Evolutionary conservation across 495 filamentous ascomycete genomes (phyloP).

Genomic region (Xylaria acuta): DNA sequence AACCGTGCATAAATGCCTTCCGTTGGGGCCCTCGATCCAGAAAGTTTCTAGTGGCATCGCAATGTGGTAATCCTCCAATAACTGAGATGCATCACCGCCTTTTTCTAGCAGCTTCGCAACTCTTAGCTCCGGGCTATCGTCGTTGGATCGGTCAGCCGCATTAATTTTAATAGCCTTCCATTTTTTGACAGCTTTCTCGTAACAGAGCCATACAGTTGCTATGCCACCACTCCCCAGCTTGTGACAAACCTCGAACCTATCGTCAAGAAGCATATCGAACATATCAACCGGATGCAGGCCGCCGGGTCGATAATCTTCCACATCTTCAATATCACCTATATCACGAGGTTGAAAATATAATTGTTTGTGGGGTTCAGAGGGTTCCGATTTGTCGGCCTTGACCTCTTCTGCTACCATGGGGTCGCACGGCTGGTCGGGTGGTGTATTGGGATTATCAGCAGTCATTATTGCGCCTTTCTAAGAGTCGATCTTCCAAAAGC

Average conservation of each 20-base stretch:
- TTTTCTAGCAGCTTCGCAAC: slow-evolving; percentile 4
- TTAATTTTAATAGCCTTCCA: slow-evolving; percentile 27
- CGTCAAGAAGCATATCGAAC: slow-evolving; percentile 14
- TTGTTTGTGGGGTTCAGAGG: neutral
- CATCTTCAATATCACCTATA: slow-evolving; percentile 11
- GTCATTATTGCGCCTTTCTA: neutral
- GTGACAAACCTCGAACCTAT: slow-evolving; percentile 13
- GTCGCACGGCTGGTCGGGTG: neutral
- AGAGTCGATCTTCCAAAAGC: no score
- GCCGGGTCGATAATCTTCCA: slow-evolving; percentile 17
- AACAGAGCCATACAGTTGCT: slow-evolving; percentile 27
- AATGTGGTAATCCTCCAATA: slow-evolving; percentile 8
- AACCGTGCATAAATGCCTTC: slow-evolving; percentile 23
- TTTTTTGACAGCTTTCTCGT: slow-evolving; percentile 9
- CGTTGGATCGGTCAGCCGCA: neutral
- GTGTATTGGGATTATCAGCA: neutral
- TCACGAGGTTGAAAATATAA: neutral
- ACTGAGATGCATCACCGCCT: neutral
- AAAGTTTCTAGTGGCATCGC: slow-evolving; percentile 16
- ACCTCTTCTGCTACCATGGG: neutral
- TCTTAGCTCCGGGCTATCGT: slow-evolving; percentile 4
- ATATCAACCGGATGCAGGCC: slow-evolving; percentile 21
- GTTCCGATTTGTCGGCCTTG: neutral
- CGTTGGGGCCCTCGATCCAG: slow-evolving; percentile 19
- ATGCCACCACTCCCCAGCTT: slow-evolving; percentile 23